phyloP scores from a whole-genome alignment of 2,329 filamentous ascomycete genomes.

The Ascochyta clinopodiicola region DNA sequence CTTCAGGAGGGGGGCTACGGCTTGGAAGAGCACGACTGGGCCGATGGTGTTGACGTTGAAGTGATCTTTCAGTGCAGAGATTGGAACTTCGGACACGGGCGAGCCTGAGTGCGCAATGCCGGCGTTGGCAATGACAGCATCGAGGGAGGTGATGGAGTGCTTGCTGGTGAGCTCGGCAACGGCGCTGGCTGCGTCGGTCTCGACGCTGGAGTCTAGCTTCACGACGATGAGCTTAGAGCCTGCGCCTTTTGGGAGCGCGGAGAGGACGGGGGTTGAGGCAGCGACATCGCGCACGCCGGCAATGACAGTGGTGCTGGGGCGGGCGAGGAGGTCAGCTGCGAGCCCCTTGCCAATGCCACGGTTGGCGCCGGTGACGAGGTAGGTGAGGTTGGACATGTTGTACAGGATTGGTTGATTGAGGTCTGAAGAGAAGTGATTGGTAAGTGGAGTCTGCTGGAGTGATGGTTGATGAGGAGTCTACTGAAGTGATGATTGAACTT shows the following conservation, averaged over 20 bases:
- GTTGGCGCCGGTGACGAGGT: too few species aligned
- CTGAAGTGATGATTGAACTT: too few species aligned
- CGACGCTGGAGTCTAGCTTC: slow-evolving; percentile 17
- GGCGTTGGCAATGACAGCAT: slow-evolving; percentile 62
- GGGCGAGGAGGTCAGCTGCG: not conserved
- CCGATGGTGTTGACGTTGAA: slow-evolving; percentile 52
- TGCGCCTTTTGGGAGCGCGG: slow-evolving; percentile 43
- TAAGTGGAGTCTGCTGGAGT: too few species aligned
- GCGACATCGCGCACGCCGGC: slow-evolving; percentile 20
- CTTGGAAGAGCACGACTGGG: slow-evolving; percentile 42
- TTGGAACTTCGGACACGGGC: not conserved
- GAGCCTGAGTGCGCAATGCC: slow-evolving; percentile 43
- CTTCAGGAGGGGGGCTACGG: slow-evolving; percentile 48
- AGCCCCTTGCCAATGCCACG: too few species aligned
- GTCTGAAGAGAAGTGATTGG: too few species aligned
- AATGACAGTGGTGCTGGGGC: slow-evolving; percentile 26
- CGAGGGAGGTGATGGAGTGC: slow-evolving; percentile 51
- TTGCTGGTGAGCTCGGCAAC: slow-evolving; percentile 8
- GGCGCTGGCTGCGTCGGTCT: slow-evolving; percentile 15
- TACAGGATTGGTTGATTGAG: too few species aligned
- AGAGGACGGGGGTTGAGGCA: slow-evolving; percentile 1
- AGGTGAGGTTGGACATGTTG: too few species aligned
- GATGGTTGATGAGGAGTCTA: too few species aligned
- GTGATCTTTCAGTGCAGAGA: slow-evolving; percentile 5
- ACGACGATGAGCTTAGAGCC: slow-evolving; percentile 25